These are phyloP conservation scores for Phytophthora litchii DNA, from an alignment of 352 stramenopile species.

Conservation along the genomic window DNA sequence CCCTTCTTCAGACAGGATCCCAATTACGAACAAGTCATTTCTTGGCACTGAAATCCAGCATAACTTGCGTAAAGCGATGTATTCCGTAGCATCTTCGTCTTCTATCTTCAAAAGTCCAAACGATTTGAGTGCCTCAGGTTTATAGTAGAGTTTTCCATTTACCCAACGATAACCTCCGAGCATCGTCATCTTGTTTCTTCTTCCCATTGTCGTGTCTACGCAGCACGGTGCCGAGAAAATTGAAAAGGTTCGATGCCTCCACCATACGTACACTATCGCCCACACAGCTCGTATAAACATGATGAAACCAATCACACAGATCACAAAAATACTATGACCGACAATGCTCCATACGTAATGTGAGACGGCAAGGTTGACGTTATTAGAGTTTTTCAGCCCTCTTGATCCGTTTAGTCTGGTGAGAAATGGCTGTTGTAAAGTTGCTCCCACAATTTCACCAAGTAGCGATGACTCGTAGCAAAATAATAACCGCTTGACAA, in stretches of 20 bases:
- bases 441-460: slow-evolving; percentile 17
- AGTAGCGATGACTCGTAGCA: slow-evolving; percentile 30
- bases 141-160: slow-evolving; percentile 21
- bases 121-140: slow-evolving; percentile 14
- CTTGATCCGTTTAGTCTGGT: slow-evolving; percentile 18
- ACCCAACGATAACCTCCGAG: slow-evolving; percentile 26
- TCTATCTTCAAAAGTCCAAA: slow-evolving; percentile 25
- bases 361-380: slow-evolving; percentile 15
- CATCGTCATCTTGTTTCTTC: slow-evolving; percentile 31
- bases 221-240: slow-evolving; percentile 13
- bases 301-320: slow-evolving; percentile 20
- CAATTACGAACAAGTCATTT: slow-evolving; percentile 20
- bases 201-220: slow-evolving; percentile 25
- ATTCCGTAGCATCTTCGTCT: slow-evolving; percentile 9
- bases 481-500: slow-evolving; percentile 31
- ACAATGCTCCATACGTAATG: slow-evolving; percentile 35
- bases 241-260: slow-evolving; percentile 14
- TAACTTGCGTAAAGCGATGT: slow-evolving; percentile 18
- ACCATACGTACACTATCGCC: slow-evolving; percentile 22
- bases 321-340: slow-evolving; percentile 24
- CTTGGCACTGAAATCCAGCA: slow-evolving; percentile 20
- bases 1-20: slow-evolving; percentile 2
- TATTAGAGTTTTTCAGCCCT: slow-evolving; percentile 14
- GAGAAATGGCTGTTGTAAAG: slow-evolving; percentile 25
- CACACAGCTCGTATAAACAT: slow-evolving; percentile 14